Evolutionary conservation across 495 filamentous ascomycete species (phyloP), one percentile per base, ranked within the genome.

Genomic region (Chaetomium tenue): DNA sequence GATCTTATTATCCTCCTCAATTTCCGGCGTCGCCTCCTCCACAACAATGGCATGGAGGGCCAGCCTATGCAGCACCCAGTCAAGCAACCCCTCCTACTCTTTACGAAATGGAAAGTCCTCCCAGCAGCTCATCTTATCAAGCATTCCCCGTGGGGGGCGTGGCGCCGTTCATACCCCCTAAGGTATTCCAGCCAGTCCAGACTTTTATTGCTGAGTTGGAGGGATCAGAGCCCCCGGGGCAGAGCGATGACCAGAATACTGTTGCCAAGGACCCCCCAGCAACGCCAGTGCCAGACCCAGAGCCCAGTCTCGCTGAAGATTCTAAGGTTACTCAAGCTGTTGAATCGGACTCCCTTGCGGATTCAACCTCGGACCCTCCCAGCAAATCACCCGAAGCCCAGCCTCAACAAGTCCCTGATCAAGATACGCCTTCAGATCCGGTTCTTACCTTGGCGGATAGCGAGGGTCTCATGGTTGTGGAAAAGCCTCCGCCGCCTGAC

Each of bases 381-480:
- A 18, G 40, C 20, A 23, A 58, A 46, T 13, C 15, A 0, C 6
- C 44, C 42, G 46, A 48, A 22, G 42, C 11, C 26, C 5, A 48
- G 7, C 23, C 16, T 25, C 0, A 12, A 2, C 7, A 30, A 26
- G 42, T 8, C 13, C 4, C 28, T 26, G 15, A 1, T n/a, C 6
- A 47, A 22, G 25, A 23, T 16, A n/a, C 2, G 8, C 2, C 40
- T 28, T 13, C 74, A 58, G 61, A 70, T 67, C 58, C 66, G 55
- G 48, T 67, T 62, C 63, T 75, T 61, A 65, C 65, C 30, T 12
- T 46, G 8, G 42, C 44, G 18, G 61, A 63, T 16, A 63, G 61
- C 8, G 52, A 50, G 44, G 61, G 61, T 1, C 26, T 63, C 5
- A 63, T 63, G n/a, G 20, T 51, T 42, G 54, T 58, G 12, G 53